phyloP scores from a whole-genome alignment of 495 filamentous ascomycete genomes.

The Evernia prunastri region DNA sequence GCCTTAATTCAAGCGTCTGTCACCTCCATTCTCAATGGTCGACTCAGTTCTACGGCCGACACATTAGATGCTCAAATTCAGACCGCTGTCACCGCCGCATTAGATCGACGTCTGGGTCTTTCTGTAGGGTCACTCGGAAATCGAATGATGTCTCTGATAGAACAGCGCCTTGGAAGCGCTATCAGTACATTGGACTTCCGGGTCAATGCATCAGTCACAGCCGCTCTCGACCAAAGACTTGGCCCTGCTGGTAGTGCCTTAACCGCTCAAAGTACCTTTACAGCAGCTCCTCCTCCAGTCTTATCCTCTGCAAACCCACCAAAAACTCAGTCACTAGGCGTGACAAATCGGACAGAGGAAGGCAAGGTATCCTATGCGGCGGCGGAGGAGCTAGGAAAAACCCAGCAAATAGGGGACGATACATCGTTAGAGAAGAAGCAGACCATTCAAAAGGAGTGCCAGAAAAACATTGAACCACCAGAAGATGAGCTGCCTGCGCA shows the following conservation, averaged over 20 bases:
- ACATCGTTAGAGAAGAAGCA: neutral
- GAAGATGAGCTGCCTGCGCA: neutral
- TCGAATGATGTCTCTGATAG: neutral
- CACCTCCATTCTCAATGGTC: neutral
- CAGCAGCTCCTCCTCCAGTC: neutral
- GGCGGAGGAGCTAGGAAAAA: neutral
- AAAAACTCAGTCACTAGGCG: neutral
- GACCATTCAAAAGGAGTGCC: neutral
- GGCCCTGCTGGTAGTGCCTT: conserved; percentile 1
- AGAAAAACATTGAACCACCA: neutral
- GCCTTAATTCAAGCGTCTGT: neutral
- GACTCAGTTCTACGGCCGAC: neutral
- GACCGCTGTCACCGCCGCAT: neutral
- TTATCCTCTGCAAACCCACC: neutral
- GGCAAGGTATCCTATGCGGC: neutral
- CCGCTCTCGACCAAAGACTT: conserved; percentile 3
- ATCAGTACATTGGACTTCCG: neutral
- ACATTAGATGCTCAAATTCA: neutral
- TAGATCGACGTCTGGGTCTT: neutral
- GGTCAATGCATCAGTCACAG: neutral
- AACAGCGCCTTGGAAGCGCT: neutral
- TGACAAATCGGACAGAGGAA: neutral
- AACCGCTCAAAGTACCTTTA: conserved; percentile 5
- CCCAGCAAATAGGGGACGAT: neutral
- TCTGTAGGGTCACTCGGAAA: neutral